A percentile compares a stretch with the other conserved stretches of the same genome.
phyloP scores from a whole-genome alignment of 176 grass and related monocot genomes.

The Lolium rigidum region DNA sequence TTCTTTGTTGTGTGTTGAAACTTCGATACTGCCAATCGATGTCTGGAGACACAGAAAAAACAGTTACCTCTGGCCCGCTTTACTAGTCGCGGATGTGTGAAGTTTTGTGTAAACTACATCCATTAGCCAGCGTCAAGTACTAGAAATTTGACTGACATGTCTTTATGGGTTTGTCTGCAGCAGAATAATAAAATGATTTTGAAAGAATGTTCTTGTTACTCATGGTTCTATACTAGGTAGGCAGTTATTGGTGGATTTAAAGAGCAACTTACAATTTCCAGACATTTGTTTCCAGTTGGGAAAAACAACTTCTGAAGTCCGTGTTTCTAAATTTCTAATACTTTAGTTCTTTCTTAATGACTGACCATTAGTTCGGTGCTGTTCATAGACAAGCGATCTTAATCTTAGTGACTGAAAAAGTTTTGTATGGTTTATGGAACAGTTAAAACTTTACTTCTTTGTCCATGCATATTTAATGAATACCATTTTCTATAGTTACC shows the following conservation, averaged over 20 bases:
- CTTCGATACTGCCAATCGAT: not conserved
- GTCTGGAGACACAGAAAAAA: not conserved
- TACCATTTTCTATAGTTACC: not conserved
- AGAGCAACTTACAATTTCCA: not conserved
- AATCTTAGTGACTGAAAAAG: not conserved
- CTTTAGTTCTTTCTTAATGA: not conserved
- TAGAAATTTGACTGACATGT: conserved; percentile 9
- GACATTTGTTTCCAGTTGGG: conserved; percentile 6
- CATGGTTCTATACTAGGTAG: conserved; percentile 12
- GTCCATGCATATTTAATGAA: conserved; percentile 21
- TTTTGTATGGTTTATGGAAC: not conserved
- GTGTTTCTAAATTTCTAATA: not conserved
- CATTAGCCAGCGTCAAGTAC: no score
- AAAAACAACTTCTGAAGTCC: conserved; percentile 7
- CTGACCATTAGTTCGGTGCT: conserved; percentile 10
- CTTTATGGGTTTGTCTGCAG: conserved; percentile 1
- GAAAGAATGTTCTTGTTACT: not conserved
- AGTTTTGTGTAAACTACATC: no score
- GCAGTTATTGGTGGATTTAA: conserved; percentile 2
- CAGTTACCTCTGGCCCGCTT: no score
- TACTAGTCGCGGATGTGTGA: no score
- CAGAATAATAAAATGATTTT: conserved; percentile 1
- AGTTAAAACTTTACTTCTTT: not conserved
- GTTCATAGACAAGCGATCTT: not conserved
- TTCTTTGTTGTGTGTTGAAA: not conserved